Percentiles rank a stretch among this genome's conserved stretches.
Conservation (phyloP, 2,329 filamentous ascomycete genomes). For the Knoxdaviesia proteae region DNA sequence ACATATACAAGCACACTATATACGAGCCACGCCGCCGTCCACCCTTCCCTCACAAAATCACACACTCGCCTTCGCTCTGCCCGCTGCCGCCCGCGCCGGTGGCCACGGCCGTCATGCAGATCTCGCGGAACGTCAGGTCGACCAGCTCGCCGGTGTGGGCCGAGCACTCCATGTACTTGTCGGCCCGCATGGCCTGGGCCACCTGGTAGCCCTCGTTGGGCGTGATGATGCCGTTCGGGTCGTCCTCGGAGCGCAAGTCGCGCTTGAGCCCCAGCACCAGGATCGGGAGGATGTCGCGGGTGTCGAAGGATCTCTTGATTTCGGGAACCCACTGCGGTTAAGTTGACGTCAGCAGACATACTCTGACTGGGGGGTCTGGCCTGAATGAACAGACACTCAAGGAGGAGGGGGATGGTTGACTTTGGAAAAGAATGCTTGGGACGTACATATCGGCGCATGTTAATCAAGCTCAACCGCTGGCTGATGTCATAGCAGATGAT, state of each 20-base stretch:
- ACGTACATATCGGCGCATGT: constrained; percentile 34
- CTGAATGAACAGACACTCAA: not conserved
- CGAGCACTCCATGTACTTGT: constrained; percentile 44
- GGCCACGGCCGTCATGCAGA: constrained; percentile 32
- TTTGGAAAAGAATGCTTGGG: not conserved
- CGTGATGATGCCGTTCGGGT: constrained; percentile 38
- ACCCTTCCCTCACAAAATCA: constrained; percentile 19
- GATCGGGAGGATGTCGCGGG: constrained; percentile 27
- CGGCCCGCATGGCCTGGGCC: constrained; percentile 36
- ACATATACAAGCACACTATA: not conserved
- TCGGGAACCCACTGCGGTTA: constrained; percentile 34
- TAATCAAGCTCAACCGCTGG: constrained; percentile 33
- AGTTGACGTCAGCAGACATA: no score
- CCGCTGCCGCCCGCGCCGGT: constrained; percentile 24
- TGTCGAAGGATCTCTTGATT: constrained; percentile 24
- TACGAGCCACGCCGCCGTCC: not conserved
- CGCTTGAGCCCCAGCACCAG: constrained; percentile 39
- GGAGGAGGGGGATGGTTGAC: not conserved
- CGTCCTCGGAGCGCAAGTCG: constrained; percentile 33
- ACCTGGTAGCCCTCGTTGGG: constrained; percentile 37
- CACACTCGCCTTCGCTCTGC: constrained; percentile 34
- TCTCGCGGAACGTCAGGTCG: constrained; percentile 35
- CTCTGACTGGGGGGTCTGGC: not conserved
- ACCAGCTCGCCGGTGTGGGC: constrained; percentile 38
- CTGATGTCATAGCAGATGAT: constrained; percentile 42